Evolutionary conservation across 345 rosid genomes (phyloP), one percentile per base, ranked within the genome.

Genomic region (Heritiera littoralis): DNA sequence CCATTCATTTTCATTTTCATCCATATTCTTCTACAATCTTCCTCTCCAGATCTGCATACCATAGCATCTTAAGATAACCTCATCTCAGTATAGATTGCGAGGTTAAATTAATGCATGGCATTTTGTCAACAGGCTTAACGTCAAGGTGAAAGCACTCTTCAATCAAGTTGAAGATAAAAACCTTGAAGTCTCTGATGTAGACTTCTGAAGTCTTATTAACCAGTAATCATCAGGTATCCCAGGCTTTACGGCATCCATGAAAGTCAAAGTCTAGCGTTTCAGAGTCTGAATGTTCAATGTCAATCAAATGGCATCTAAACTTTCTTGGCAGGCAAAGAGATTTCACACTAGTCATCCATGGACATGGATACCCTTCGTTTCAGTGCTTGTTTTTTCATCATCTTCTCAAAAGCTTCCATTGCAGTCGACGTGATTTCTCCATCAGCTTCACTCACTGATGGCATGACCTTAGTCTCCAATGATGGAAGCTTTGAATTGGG

Each of bases 391-490:
- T 68, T 68, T 6, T 3, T 68, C 5, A 7, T 68, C 49, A 5
- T 35, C 72, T 45, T 69, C 61, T 56, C 28, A n/a, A 56, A 56
- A 56, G 28, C 20, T 56, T 45, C 73, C 30, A 12, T 8, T 9
- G 73, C 28, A 9, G 1, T 28, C 9, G 73, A 69, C 32, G 46
- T 9, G 23, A 69, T 69, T 15, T n/a, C 73, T 12, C 15, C 73
- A 5, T 0, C 28, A 10, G 52, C 46, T 13, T 46, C 55, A n/a
- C 48, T 69, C 28, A 45, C 35, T 17, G 73, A 69, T 69, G 73
- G 73, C 32, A 18, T n/a, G 73, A 46, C 73, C 85, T 1, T 86
- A 85, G 89, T 84, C 72, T 83, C 86, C 78, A 80, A 68, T 75
- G 41, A 55, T 80, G 43, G 58, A 79, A 0, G 3, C 10, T 69